These are phyloP conservation scores for Epichloe elymi DNA, from an alignment of 2,329 filamentous ascomycete species.

Conservation along the genomic window DNA sequence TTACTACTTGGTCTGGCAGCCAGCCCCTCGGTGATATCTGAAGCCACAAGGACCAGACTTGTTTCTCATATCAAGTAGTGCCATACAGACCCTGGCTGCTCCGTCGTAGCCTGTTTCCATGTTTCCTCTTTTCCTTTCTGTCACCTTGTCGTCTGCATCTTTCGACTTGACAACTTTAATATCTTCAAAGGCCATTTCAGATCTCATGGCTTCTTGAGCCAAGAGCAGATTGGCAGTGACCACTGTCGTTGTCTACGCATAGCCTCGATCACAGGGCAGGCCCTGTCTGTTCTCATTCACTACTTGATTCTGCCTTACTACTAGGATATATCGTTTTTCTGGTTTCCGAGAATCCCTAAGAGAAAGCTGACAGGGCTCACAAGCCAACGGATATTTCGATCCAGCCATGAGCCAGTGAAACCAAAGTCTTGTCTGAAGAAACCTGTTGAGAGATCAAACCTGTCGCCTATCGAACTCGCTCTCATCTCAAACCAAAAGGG, in stretches of 20 bases:
- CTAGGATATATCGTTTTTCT: too few relatives aligned
- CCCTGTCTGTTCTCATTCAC: not conserved
- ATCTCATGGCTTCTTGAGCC: not conserved
- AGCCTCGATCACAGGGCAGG: not conserved
- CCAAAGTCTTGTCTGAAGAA: not conserved
- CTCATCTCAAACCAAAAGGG: not conserved
- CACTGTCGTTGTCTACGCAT: not conserved
- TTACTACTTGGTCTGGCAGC: not conserved
- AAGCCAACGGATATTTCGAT: too few relatives aligned
- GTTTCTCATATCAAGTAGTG: not conserved
- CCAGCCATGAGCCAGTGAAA: not conserved
- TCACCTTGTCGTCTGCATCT: not conserved
- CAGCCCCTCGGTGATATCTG: not conserved
- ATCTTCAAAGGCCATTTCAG: not conserved
- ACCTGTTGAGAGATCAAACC: not conserved
- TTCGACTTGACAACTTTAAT: too few relatives aligned
- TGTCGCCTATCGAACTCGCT: not conserved
- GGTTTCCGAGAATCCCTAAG: too few relatives aligned
- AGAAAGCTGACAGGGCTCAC: too few relatives aligned
- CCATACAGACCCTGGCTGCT: not conserved
- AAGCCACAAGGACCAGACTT: not conserved
- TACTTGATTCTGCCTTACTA: too few relatives aligned
- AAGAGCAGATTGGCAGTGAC: not conserved
- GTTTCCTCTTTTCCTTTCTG: not conserved
- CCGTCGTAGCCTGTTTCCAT: not conserved